Evolutionary conservation across 2,329 filamentous ascomycete genomes (phyloP).

Genomic region (Monilinia aucupariae): DNA sequence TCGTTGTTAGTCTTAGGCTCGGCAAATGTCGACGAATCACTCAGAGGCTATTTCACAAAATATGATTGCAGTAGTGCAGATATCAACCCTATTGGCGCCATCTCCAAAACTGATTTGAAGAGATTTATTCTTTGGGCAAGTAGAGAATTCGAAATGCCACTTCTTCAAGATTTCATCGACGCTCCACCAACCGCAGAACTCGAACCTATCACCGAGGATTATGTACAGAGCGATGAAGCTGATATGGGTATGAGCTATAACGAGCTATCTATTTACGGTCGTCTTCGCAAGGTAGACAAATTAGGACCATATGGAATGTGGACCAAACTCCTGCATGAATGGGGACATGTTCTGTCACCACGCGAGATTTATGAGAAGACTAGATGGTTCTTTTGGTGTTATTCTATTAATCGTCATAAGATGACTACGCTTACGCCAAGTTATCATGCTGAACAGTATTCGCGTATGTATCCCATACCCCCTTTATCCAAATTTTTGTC

Average conservation of each 20-base stretch:
- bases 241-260: constrained; percentile 51
- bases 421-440: constrained; percentile 25
- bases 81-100: constrained; percentile 58
- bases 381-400: constrained; percentile 34
- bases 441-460: constrained; percentile 31
- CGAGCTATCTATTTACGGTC: constrained; percentile 43
- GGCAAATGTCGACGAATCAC: constrained; percentile 57
- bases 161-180: constrained; percentile 60
- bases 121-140: constrained; percentile 63
- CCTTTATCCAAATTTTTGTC: neutral
- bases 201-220: constrained; percentile 54
- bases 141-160: constrained; percentile 54
- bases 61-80: constrained; percentile 35
- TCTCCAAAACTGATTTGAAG: constrained; percentile 63
- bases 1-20: constrained; percentile 62
- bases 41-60: constrained; percentile 60
- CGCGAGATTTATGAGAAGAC: constrained; percentile 13
- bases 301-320: constrained; percentile 38
- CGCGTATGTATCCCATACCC: neutral
- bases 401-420: constrained; percentile 58
- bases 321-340: constrained; percentile 14
- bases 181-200: constrained; percentile 58
- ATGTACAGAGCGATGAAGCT: constrained; percentile 43
- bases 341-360: constrained; percentile 13
- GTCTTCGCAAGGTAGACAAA: constrained; percentile 43